Conservation (phyloP, 1,139 yeast genomes). For the Pichia sp. region DNA sequence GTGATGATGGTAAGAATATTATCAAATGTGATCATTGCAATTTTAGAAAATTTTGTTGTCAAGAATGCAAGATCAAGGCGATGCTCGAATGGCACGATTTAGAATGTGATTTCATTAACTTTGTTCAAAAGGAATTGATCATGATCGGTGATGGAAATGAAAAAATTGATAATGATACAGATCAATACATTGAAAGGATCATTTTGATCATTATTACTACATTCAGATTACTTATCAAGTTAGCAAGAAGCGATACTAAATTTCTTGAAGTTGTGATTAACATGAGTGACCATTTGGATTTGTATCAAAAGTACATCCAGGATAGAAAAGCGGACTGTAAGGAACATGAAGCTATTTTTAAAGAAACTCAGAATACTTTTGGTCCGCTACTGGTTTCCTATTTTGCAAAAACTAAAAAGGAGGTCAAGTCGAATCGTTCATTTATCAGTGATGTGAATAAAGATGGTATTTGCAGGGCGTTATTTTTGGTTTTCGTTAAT, state of each 20-base stretch:
- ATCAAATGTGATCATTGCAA: conserved; percentile 10
- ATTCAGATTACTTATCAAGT: conserved; percentile 17
- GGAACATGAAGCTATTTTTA: conserved; percentile 10
- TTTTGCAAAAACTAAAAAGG: conserved; percentile 3
- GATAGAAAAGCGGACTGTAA: not conserved
- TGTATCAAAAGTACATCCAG: conserved; percentile 11
- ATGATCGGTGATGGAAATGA: conserved; percentile 2
- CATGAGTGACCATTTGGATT: conserved; percentile 24
- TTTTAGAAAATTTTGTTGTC: conserved; percentile 21
- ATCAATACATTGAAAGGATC: conserved; percentile 13
- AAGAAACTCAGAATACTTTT: conserved; percentile 4
- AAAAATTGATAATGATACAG: conserved; percentile 3
- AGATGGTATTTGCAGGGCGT: conserved; percentile 18
- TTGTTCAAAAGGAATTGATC: conserved; percentile 5
- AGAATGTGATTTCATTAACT: conserved; percentile 22
- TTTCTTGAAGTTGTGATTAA: conserved; percentile 16
- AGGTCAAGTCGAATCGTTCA: conserved; percentile 2
- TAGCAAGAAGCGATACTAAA: conserved; percentile 8
- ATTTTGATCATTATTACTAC: conserved; percentile 12
- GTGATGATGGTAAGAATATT: not conserved
- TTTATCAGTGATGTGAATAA: conserved; percentile 7
- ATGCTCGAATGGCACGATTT: conserved; percentile 17
- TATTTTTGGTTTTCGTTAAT: conserved; percentile 31
- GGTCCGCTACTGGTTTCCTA: conserved; percentile 4
- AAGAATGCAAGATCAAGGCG: conserved; percentile 20